Percentiles rank a stretch among this genome's conserved stretches.
Conservation (phyloP, 345 rosid species). For the Luvunga scandens region DNA sequence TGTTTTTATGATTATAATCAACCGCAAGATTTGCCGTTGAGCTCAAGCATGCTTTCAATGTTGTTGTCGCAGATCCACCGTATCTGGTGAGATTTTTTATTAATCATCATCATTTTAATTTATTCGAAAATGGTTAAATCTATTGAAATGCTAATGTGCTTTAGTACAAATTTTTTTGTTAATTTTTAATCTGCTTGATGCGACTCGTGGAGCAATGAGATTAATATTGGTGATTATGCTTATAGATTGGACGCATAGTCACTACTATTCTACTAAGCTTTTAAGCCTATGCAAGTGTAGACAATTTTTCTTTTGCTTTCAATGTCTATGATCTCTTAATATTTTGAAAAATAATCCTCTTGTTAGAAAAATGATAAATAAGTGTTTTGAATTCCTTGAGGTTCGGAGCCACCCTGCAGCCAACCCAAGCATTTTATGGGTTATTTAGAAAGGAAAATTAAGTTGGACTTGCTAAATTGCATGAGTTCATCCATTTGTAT, state of each 20-base stretch:
- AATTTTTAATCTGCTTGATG: too few relatives aligned
- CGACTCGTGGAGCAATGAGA: too few relatives aligned
- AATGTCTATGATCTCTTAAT: too few relatives aligned
- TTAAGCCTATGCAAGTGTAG: too few relatives aligned
- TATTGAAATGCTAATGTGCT: not conserved
- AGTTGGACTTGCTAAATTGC: not conserved
- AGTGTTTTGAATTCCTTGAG: not conserved
- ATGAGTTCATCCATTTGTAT: not conserved
- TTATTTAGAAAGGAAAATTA: not conserved
- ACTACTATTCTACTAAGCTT: too few relatives aligned
- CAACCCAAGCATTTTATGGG: not conserved
- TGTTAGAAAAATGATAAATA: not conserved
- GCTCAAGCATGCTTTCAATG: slow-evolving; percentile 55
- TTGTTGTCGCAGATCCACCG: slow-evolving; percentile 94
- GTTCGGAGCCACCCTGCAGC: not conserved
- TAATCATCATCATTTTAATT: too few relatives aligned
- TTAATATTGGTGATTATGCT: too few relatives aligned
- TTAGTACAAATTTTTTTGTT: not conserved
- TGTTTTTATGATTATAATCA: slow-evolving; percentile 77
- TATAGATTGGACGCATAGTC: too few relatives aligned
- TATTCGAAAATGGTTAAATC: too few relatives aligned
- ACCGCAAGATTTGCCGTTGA: slow-evolving; percentile 61
- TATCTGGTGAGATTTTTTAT: slow-evolving; percentile 48
- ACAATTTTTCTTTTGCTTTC: too few relatives aligned
- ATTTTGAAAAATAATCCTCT: too few relatives aligned